These are phyloP conservation scores for Diaporthe ilicicola DNA, from an alignment of 2,329 filamentous ascomycete genomes.

Conservation along the genomic window DNA sequence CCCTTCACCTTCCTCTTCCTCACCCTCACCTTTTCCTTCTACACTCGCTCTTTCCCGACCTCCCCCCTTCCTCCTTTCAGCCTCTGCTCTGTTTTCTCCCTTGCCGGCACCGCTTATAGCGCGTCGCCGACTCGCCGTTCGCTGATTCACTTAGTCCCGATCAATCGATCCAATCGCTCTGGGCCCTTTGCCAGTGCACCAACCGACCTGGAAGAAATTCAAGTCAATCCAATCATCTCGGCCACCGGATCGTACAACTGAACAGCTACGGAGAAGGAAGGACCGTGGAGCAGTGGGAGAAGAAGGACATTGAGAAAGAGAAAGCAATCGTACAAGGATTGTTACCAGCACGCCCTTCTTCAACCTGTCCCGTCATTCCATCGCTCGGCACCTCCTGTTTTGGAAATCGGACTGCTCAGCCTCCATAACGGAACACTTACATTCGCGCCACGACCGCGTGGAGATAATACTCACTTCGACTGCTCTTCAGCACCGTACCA, in stretches of 20 bases:
- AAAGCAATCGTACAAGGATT: background rate
- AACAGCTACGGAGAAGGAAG: constrained; percentile 1
- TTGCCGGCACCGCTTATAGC: constrained; percentile 31
- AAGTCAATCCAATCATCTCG: background rate
- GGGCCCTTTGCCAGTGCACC: background rate
- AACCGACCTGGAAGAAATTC: background rate
- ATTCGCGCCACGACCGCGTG: constrained; percentile 5
- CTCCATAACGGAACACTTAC: constrained; percentile 5
- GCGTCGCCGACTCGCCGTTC: constrained; percentile 32
- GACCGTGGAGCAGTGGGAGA: background rate
- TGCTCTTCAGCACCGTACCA: constrained; percentile 24
- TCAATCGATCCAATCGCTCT: constrained; percentile 16
- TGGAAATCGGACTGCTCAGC: constrained; percentile 15
- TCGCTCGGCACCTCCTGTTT: constrained; percentile 17
- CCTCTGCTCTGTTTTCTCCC: constrained; percentile 32
- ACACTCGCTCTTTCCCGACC: constrained; percentile 37
- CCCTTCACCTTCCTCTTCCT: constrained; percentile 22
- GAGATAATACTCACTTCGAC: constrained; percentile 14
- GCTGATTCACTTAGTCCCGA: constrained; percentile 20
- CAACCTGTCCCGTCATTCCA: background rate
- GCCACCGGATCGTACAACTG: background rate
- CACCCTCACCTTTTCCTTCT: constrained; percentile 23
- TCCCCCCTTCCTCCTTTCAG: constrained; percentile 36
- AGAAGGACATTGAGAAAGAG: background rate
- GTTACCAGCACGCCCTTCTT: background rate